Base-by-base conservation (phyloP, 1,139 yeast genomes). In the Lodderomyces metapsilosis region DNA sequence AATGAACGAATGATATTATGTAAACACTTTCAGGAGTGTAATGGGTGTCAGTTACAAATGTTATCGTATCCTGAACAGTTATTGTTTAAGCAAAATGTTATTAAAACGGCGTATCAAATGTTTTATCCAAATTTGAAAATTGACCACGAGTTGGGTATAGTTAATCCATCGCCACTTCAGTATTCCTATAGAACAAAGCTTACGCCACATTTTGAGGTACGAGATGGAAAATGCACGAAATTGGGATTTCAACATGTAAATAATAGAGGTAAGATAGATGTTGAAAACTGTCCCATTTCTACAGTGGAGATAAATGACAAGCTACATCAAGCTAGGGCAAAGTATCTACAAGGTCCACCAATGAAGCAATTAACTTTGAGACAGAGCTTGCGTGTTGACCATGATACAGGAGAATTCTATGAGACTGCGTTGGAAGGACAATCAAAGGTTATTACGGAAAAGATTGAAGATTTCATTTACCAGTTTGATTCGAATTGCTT, bases 11-110 rank as follows among this genome's bases (percentile, higher is more conserved):
- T 68, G 27, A 49, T 70, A 2, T 49, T 61, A 2, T 94, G 98
- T 67, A 70, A 75, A 41, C 86, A 89, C 56, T 92, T 91, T 63
- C 82, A 88, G 13, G 74, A 74, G 44, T 91, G 98, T 56, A 58
- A 62, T 34, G 78, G 77, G 1, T 72, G 78, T 45, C 73, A 71
- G 40, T 56, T 66, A 12, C 78, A 72, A 48, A 71, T 71, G 77
- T 28, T 71, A n/a, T 45, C 56, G 4, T 68, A 71, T 43, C 67
- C 65, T 3, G 63, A 66, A 12, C 78, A 72, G 47, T 55, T 72
- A 11, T 38, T 48, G 2, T 58, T 58, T 39, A 72, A 72, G 43
- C 56, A 57, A 37, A 37, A 45, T 1, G 52, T 61, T 1, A 64
- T 72, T n/a, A 47, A 53, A 12, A 61, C 58, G 39, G 77, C 77